These are phyloP conservation scores for Fraxinus paxiana DNA, from an alignment of 305 asterid genomes.

Conservation along the genomic window DNA sequence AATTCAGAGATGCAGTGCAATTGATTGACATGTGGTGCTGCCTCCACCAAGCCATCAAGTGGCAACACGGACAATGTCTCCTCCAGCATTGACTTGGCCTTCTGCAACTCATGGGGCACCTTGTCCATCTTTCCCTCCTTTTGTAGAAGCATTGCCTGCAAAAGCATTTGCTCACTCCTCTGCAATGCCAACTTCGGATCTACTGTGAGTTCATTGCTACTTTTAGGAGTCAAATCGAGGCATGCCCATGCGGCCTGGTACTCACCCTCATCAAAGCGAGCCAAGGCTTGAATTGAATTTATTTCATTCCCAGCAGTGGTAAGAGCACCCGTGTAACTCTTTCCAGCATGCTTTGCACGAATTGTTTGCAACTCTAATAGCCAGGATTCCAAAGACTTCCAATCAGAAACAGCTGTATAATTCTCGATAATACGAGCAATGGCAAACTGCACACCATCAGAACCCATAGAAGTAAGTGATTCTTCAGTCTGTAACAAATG, in stretches of 20 bases:
- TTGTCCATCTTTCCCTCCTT: slow-evolving; percentile 72
- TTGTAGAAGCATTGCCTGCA: slow-evolving; percentile 94
- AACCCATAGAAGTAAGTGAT: slow-evolving; percentile 77
- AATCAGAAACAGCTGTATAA: slow-evolving; percentile 81
- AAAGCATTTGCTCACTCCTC: slow-evolving; percentile 97
- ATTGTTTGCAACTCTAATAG: slow-evolving; percentile 80
- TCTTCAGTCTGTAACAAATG: slow-evolving; percentile 82
- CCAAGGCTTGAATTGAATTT: slow-evolving; percentile 86
- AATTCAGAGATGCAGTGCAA: slow-evolving; percentile 76
- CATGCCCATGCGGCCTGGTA: slow-evolving; percentile 87
- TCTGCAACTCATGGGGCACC: slow-evolving; percentile 71
- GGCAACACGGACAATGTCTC: slow-evolving; percentile 79
- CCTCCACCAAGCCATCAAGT: slow-evolving; percentile 81
- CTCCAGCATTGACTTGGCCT: slow-evolving; percentile 78
- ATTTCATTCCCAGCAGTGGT: slow-evolving; percentile 95
- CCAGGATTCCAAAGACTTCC: slow-evolving; percentile 98
- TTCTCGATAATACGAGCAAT: slow-evolving; percentile 84
- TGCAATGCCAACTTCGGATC: slow-evolving; percentile 95
- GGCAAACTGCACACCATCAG: slow-evolving; percentile 83
- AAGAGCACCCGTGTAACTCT: slow-evolving; percentile 85
- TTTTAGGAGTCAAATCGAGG: slow-evolving; percentile 97
- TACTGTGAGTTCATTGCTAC: slow-evolving; percentile 79
- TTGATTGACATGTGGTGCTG: slow-evolving; percentile 79
- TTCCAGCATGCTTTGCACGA: slow-evolving; percentile 87
- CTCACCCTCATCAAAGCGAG: slow-evolving; percentile 89